Evolutionary conservation across 1,284 basidiomycete species (phyloP), one percentile per base, ranked within the genome.

Genomic region (Puccinia coronata): DNA sequence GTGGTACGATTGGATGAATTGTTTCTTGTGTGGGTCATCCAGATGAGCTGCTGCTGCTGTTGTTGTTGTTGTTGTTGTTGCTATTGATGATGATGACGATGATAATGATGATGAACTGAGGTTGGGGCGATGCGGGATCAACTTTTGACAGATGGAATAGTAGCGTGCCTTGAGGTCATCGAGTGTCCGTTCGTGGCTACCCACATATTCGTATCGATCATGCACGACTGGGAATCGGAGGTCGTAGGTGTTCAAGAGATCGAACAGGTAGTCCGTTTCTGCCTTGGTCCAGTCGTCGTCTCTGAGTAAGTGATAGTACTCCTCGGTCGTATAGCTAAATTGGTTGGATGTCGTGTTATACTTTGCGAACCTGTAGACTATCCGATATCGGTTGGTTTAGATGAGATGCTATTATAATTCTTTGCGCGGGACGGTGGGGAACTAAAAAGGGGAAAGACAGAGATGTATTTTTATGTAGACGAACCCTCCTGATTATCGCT

Each of bases 141-240:
- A 89, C 81, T 93, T 92, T 47, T 96, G 90, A 85, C 95, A 97
- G 31, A 97, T 92, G 75, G 93, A 92, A 85, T 93, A 98, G 86
- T 99, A 99, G 49, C 97, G 89, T 82, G 95, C 93, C 88, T 99
- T 98, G 84, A 99, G 87, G 82, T 98, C 96, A 93, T 97, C 85
- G 3, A 79, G 1, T 4, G 70, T 73, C 51, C 79, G n/a, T 18
- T 63, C 74, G 28, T 55, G 47, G 43, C 59, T 80, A 23, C 75
- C 39, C 80, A 78, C n/a, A 83, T 87, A 94, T 14, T 93, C 91
- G 86, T 97, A 99, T 41, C 97, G 90, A 86, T 99, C 97, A 81
- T 92, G 89, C 16, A 96, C 91, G 82, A 99, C 89, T 85, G 94
- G 92, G 89, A 96, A 99, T 70, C 97, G 90, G 25, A 92, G 88